These are phyloP conservation scores for Alternaria sp. DNA, from an alignment of 2,329 filamentous ascomycete genomes.

Conservation along the genomic window DNA sequence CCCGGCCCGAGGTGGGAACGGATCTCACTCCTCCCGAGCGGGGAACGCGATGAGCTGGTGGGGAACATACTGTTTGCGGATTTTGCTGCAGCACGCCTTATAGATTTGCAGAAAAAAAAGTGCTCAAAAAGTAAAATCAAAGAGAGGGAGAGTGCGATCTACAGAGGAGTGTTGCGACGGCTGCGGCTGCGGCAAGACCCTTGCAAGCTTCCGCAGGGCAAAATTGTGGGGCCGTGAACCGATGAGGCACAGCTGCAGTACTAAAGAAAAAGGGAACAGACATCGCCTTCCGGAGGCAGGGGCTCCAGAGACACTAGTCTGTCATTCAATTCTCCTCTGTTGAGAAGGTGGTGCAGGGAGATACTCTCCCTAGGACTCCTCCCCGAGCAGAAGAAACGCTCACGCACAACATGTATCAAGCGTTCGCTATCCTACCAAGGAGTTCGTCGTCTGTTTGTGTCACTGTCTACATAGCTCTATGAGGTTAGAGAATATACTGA, in stretches of 20 bases:
- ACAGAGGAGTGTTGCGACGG: neutral
- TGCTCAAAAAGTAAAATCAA: neutral
- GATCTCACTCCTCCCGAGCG: neutral
- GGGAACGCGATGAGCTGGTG: neutral
- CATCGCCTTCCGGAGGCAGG: neutral
- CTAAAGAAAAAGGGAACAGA: neutral
- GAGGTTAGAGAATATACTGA: neutral
- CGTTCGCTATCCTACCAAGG: neutral
- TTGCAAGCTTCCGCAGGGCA: neutral
- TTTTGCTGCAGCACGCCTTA: neutral
- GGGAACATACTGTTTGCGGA: neutral
- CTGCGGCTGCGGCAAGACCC: neutral
- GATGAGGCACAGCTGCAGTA: neutral
- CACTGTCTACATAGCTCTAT: neutral
- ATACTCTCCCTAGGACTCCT: neutral
- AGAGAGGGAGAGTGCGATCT: neutral
- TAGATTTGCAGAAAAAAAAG: neutral
- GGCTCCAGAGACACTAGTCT: neutral
- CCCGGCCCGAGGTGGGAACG: neutral
- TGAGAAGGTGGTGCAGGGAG: neutral
- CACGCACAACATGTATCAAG: neutral
- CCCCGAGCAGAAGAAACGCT: neutral
- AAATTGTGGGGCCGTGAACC: neutral
- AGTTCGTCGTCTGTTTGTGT: neutral
- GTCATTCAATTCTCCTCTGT: neutral